Evolutionary conservation across 2,329 filamentous ascomycete genomes (phyloP).

Genomic region (Paraphaeosphaeria sporulosa): DNA sequence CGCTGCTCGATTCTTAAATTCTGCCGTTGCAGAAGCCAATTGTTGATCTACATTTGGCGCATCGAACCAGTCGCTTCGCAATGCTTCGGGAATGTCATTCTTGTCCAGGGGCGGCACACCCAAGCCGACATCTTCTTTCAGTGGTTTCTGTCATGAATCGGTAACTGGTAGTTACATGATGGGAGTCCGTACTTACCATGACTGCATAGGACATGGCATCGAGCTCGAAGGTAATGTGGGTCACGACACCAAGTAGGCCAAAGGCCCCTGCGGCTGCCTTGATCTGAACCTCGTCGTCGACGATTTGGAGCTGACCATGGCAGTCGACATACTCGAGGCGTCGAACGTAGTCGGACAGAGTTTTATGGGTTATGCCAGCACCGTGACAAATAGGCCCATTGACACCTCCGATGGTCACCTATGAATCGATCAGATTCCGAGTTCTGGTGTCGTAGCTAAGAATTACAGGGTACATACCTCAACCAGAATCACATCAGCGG

Average conservation of each 20-base stretch:
- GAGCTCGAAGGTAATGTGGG: conserved; percentile 58
- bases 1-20: conserved; percentile 50
- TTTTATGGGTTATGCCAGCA: conserved; percentile 54
- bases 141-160: conserved; percentile 38
- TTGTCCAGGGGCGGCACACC: conserved; percentile 55
- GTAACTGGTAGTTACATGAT: neutral
- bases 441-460: neutral
- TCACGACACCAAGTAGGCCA: conserved; percentile 58
- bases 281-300: conserved; percentile 51
- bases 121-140: conserved; percentile 53
- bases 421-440: neutral
- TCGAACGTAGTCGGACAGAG: conserved; percentile 56
- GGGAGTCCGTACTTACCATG: conserved; percentile 33
- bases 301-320: conserved; percentile 52
- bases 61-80: conserved; percentile 38
- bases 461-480: conserved; percentile 34
- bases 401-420: conserved; percentile 56
- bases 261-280: conserved; percentile 54
- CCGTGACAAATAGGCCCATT: conserved; percentile 59
- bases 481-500: conserved; percentile 58
- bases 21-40: conserved; percentile 42
- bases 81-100: conserved; percentile 49
- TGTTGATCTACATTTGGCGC: conserved; percentile 41
- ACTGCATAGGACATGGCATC: conserved; percentile 58
- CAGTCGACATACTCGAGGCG: conserved; percentile 59